Conservation (phyloP, 768 basidiomycete genomes). For the Cystobasidium ongulense region DNA sequence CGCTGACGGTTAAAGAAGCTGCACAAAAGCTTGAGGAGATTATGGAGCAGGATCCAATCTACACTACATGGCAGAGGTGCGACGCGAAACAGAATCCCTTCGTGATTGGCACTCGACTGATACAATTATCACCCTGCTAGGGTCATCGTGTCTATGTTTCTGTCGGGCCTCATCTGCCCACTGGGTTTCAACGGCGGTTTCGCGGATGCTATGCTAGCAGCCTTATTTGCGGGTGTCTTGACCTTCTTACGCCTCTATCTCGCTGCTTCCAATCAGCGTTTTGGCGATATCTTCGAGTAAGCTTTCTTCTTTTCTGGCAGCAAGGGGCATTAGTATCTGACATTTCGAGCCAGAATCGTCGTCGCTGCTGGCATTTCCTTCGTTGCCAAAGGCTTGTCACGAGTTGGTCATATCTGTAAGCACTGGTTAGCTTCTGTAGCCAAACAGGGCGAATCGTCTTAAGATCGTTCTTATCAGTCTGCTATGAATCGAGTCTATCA, state of each 20-base stretch:
- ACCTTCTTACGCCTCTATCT: slow-evolving; percentile 63
- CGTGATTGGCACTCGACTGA: slow-evolving; percentile 66
- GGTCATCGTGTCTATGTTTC: slow-evolving; percentile 51
- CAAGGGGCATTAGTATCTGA: neutral
- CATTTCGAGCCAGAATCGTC: slow-evolving; percentile 40
- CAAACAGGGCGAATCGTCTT: no score
- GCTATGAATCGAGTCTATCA: slow-evolving; percentile 47
- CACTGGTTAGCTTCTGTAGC: no score
- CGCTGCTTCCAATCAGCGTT: slow-evolving; percentile 65
- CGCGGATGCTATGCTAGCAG: slow-evolving; percentile 60
- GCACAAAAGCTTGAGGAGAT: slow-evolving; percentile 57
- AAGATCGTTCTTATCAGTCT: slow-evolving; percentile 34
- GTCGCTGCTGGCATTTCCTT: slow-evolving; percentile 48
- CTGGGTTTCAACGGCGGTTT: slow-evolving; percentile 52
- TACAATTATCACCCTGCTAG: slow-evolving; percentile 61
- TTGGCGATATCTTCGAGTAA: slow-evolving; percentile 88
- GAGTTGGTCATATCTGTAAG: slow-evolving; percentile 43
- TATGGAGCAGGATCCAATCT: slow-evolving; percentile 58
- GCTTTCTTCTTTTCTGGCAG: neutral
- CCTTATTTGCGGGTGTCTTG: slow-evolving; percentile 58
- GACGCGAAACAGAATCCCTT: slow-evolving; percentile 59
- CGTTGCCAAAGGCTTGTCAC: slow-evolving; percentile 46
- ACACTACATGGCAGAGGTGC: slow-evolving; percentile 54
- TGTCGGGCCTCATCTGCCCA: slow-evolving; percentile 41
- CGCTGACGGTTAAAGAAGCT: slow-evolving; percentile 71